phyloP scores from a whole-genome alignment of 257 asterid species.

The Schizonepeta tenuifolia region DNA sequence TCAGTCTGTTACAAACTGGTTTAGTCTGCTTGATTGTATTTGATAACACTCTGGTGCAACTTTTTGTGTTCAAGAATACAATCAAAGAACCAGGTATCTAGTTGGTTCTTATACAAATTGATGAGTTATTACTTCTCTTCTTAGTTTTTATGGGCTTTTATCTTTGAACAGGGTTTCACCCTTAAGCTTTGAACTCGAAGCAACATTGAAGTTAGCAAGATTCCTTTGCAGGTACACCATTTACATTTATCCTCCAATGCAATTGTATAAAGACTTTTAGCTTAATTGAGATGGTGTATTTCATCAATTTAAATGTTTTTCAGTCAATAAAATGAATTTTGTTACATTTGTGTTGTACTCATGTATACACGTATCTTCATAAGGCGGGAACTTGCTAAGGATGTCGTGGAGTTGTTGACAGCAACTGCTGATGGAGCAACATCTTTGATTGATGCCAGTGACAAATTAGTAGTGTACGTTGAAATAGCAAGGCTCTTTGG shows the following conservation, averaged over 20 bases:
- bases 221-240: constrained; percentile 87
- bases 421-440: constrained; percentile 97
- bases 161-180: constrained; percentile 88
- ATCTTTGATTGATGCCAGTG: constrained; percentile 95
- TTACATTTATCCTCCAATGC: constrained; percentile 18
- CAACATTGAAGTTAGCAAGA: constrained; percentile 93
- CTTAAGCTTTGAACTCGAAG: constrained; percentile 96
- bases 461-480: constrained; percentile 78
- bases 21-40: constrained; percentile 15
- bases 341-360: constrained; percentile 16
- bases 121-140: constrained; percentile 14
- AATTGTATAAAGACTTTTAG: constrained; percentile 13
- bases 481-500: constrained; percentile 98
- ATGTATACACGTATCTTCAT: constrained; percentile 23
- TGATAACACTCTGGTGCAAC: not conserved
- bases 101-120: constrained; percentile 2
- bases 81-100: not conserved
- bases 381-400: constrained; percentile 95
- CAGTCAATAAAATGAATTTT: not conserved
- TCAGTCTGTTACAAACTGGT: not conserved
- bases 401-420: constrained; percentile 90
- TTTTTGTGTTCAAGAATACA: constrained; percentile 8
- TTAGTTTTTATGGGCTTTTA: constrained; percentile 27
- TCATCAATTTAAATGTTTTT: constrained; percentile 15
- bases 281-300: not conserved